Conservation (phyloP, 148 eudicot species). For the Chenopodium formosanum region DNA sequence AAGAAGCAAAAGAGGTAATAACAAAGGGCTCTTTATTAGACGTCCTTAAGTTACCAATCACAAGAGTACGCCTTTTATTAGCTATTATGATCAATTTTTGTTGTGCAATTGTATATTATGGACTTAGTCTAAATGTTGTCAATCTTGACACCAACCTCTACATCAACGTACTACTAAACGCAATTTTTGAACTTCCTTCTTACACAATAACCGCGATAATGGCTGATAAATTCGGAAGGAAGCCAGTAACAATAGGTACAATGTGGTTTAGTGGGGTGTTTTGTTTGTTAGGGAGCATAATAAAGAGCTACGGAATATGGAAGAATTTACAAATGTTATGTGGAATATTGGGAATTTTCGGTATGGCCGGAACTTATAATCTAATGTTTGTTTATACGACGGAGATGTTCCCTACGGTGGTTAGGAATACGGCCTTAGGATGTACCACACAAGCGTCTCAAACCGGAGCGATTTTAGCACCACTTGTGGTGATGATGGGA, state of each 20-base stretch:
- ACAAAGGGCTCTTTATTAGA: conserved; percentile 56
- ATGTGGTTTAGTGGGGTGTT: conserved; percentile 72
- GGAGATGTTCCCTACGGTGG: conserved; percentile 92
- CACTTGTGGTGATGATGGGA: conserved; percentile 75
- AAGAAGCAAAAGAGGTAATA: conserved; percentile 32
- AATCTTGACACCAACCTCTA: conserved; percentile 77
- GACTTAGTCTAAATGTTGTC: conserved; percentile 76
- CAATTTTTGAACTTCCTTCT: conserved; percentile 85
- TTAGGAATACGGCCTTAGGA: conserved; percentile 83
- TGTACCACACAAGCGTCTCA: conserved; percentile 79
- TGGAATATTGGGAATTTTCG: conserved; percentile 77
- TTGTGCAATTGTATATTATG: conserved; percentile 78
- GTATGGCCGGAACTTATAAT: conserved; percentile 85
- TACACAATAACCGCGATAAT: conserved; percentile 57
- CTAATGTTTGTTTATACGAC: conserved; percentile 67
- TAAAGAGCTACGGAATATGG: conserved; percentile 45
- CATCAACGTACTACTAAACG: conserved; percentile 61
- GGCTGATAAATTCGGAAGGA: conserved; percentile 63
- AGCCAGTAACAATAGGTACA: conserved; percentile 70
- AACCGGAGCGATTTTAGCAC: conserved; percentile 82
- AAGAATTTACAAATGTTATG: conserved; percentile 62
- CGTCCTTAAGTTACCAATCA: conserved; percentile 47
- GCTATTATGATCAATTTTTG: conserved; percentile 64
- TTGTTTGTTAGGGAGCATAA: conserved; percentile 56
- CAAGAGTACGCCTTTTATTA: conserved; percentile 55